Conservation (phyloP, 306 rosid genomes). For the Corylus avellana region DNA sequence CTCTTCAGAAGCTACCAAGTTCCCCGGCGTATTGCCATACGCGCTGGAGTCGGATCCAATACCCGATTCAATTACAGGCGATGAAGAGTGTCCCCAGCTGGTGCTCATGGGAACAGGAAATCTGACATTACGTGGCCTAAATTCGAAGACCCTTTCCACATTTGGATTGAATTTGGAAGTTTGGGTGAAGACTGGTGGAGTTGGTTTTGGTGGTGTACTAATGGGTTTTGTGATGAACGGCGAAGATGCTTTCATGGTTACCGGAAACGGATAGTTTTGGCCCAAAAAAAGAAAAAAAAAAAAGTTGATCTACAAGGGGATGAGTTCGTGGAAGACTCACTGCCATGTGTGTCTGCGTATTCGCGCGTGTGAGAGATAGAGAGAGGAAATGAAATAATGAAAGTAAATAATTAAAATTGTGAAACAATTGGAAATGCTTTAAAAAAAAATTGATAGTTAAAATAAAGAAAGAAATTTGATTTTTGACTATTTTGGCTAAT, state of each 20-base stretch:
- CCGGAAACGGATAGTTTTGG: background rate
- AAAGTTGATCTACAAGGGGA: too few relatives aligned
- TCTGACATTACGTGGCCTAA: slow-evolving; percentile 20
- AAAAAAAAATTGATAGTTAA: too few relatives aligned
- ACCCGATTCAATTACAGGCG: slow-evolving; percentile 36
- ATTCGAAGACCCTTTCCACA: slow-evolving; percentile 31
- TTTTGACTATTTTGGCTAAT: too few relatives aligned
- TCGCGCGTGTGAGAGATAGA: too few relatives aligned
- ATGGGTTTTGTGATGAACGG: slow-evolving; percentile 35
- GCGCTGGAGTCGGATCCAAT: slow-evolving; percentile 27
- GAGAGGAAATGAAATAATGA: too few relatives aligned
- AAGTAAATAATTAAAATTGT: too few relatives aligned
- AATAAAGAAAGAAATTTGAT: too few relatives aligned
- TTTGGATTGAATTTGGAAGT: slow-evolving; percentile 23
- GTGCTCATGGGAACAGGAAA: slow-evolving; percentile 31
- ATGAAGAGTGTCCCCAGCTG: slow-evolving; percentile 35
- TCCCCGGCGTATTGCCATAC: slow-evolving; percentile 21
- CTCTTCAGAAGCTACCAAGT: slow-evolving; percentile 47
- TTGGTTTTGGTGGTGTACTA: slow-evolving; percentile 18
- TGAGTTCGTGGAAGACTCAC: background rate
- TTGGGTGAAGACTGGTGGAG: slow-evolving; percentile 5
- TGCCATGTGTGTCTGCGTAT: background rate
- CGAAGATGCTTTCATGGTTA: slow-evolving; percentile 48
- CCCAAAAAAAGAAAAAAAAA: too few relatives aligned
- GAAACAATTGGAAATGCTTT: too few relatives aligned